These are phyloP conservation scores for Setaria viridis DNA, from an alignment of 202 grass and related monocot genomes.

Conservation along the genomic window DNA sequence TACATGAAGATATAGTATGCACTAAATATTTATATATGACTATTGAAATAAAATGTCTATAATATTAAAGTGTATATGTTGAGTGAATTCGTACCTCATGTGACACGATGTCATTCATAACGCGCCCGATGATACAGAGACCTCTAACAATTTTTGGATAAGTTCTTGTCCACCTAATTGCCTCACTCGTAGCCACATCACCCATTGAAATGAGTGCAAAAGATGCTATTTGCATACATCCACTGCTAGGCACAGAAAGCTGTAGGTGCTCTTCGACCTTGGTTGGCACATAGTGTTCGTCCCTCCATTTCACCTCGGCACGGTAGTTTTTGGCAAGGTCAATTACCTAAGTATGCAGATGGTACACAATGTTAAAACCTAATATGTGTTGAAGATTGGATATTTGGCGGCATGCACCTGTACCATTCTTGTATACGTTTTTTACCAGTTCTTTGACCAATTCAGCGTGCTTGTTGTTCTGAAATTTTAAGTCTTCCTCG, in stretches of 20 bases:
- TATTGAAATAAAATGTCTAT: neutral
- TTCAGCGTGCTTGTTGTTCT: constrained; percentile 20
- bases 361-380: neutral
- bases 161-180: neutral
- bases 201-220: neutral
- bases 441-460: constrained; percentile 30
- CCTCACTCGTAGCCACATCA: neutral
- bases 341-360: neutral
- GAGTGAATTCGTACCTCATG: neutral
- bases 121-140: neutral
- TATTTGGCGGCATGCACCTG: too few relatives aligned
- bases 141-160: neutral
- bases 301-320: neutral
- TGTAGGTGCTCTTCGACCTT: neutral
- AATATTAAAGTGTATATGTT: neutral
- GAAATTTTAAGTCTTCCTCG: constrained; percentile 14
- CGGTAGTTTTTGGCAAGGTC: neutral
- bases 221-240: neutral
- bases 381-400: too few relatives aligned
- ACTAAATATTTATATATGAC: neutral
- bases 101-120: neutral
- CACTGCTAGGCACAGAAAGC: neutral
- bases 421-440: too few relatives aligned
- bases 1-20: too few relatives aligned
- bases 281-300: neutral